These are phyloP conservation scores for Spinacia oleracea DNA, from an alignment of 179 eudicot genomes.

Conservation along the genomic window DNA sequence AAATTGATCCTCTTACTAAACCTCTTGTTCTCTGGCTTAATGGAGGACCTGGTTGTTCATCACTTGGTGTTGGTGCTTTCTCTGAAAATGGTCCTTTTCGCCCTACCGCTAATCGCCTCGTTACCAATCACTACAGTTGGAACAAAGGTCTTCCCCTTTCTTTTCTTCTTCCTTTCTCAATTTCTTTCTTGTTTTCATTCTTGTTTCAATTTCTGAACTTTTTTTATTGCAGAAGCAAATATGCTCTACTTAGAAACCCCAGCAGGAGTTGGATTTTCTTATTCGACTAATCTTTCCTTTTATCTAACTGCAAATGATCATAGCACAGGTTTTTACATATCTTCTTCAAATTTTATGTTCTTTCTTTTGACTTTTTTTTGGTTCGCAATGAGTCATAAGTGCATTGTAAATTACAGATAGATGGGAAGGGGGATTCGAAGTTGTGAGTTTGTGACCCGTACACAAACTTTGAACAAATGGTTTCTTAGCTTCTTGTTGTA, in stretches of 20 bases:
- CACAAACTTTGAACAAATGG: no score
- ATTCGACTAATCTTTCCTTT: constrained; percentile 52
- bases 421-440: no score
- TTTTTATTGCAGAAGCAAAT: constrained; percentile 66
- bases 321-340: constrained; percentile 49
- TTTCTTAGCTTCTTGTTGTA: not conserved
- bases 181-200: no score
- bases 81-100: constrained; percentile 95
- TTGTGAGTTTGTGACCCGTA: no score
- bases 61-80: constrained; percentile 95
- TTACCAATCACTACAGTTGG: constrained; percentile 80
- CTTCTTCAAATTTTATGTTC: not conserved
- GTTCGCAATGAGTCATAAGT: no score
- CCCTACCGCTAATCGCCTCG: constrained; percentile 58
- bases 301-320: constrained; percentile 65
- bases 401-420: no score
- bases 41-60: constrained; percentile 99
- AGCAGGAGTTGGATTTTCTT: constrained; percentile 89
- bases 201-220: not conserved
- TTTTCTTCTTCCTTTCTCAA: not conserved
- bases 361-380: no score
- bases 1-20: constrained; percentile 52
- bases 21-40: constrained; percentile 91
- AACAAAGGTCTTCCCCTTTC: constrained; percentile 50
- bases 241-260: constrained; percentile 91